A percentile compares a stretch with the other conserved stretches of the same genome.
Evolutionary conservation across 371 early-diverging fungal genomes (phyloP).

Genomic region (Mortierella sp.): DNA sequence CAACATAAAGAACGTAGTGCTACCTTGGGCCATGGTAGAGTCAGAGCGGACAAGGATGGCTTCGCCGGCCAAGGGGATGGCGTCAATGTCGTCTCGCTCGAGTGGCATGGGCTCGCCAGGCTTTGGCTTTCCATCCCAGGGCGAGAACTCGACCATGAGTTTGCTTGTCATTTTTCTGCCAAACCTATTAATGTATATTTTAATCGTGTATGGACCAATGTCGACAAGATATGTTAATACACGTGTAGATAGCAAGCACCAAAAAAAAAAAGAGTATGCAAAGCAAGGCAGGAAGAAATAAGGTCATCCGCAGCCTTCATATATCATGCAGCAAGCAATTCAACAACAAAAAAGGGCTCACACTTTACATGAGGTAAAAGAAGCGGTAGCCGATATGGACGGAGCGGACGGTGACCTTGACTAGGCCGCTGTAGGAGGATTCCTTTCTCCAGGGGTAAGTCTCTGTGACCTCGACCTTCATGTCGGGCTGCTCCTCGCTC

Average conservation of each 20-base stretch:
- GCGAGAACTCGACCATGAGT: slow-evolving; percentile 22
- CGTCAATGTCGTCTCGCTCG: slow-evolving; percentile 29
- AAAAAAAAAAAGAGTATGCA: neutral
- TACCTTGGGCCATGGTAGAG: slow-evolving; percentile 22
- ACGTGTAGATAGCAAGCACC: neutral
- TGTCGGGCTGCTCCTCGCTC: slow-evolving; percentile 10
- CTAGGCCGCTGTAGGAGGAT: slow-evolving; percentile 11
- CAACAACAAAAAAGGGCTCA: neutral
- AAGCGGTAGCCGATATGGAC: slow-evolving; percentile 31
- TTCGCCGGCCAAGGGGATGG: slow-evolving; percentile 25
- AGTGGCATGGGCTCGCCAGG: slow-evolving; percentile 30
- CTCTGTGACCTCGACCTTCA: slow-evolving; percentile 18
- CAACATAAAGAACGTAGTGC: neutral
- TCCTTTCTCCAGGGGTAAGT: slow-evolving; percentile 25
- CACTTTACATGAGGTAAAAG: slow-evolving; percentile 30
- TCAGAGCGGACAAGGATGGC: slow-evolving; percentile 15
- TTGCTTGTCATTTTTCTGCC: slow-evolving; percentile 34
- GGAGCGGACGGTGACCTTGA: slow-evolving; percentile 31
- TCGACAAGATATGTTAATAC: neutral
- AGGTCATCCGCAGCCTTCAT: neutral
- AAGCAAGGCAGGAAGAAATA: neutral
- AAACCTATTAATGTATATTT: slow-evolving; percentile 13
- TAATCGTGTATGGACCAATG: neutral
- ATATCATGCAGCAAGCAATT: neutral
- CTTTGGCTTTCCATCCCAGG: slow-evolving; percentile 28